Conservation (phyloP, 2,329 filamentous ascomycete species). For the Venturiaceae sp. region DNA sequence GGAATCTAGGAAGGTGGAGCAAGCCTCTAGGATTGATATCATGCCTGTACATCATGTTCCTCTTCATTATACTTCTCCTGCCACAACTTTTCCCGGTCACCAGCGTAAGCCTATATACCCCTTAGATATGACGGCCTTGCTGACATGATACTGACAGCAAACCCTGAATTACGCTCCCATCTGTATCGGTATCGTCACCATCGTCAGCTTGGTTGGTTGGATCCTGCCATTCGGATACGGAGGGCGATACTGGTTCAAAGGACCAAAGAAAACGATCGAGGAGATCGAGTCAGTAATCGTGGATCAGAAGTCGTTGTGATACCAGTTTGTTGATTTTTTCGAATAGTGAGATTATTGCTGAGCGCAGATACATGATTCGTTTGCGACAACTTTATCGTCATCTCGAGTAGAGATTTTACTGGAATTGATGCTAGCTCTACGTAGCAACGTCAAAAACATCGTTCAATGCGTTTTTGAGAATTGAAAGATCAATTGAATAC, state of each 20-base stretch:
- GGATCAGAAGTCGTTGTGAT: background rate
- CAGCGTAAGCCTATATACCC: conserved; percentile 8
- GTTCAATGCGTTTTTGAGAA: too few relatives aligned
- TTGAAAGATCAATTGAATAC: too few relatives aligned
- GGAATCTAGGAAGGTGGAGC: conserved; percentile 23
- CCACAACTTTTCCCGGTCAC: conserved; percentile 30
- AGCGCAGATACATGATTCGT: background rate
- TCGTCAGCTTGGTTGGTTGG: conserved; percentile 27
- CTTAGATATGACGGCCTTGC: too few relatives aligned
- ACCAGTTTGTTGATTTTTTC: background rate
- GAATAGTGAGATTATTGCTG: background rate
- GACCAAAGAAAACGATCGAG: conserved; percentile 26
- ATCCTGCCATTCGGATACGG: conserved; percentile 23
- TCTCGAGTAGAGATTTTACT: background rate
- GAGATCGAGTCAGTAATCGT: conserved; percentile 8
- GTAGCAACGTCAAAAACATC: too few relatives aligned
- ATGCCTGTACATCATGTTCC: conserved; percentile 24
- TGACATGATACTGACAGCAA: conserved; percentile 9
- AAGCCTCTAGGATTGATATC: conserved; percentile 19
- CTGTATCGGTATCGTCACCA: conserved; percentile 26
- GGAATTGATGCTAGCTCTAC: too few relatives aligned
- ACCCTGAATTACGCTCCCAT: conserved; percentile 31
- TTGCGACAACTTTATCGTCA: background rate
- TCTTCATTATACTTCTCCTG: conserved; percentile 26
- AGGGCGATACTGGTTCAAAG: conserved; percentile 26